Evolutionary conservation across 441 rosid genomes (phyloP).

Genomic region (Gossypium armourianum): DNA sequence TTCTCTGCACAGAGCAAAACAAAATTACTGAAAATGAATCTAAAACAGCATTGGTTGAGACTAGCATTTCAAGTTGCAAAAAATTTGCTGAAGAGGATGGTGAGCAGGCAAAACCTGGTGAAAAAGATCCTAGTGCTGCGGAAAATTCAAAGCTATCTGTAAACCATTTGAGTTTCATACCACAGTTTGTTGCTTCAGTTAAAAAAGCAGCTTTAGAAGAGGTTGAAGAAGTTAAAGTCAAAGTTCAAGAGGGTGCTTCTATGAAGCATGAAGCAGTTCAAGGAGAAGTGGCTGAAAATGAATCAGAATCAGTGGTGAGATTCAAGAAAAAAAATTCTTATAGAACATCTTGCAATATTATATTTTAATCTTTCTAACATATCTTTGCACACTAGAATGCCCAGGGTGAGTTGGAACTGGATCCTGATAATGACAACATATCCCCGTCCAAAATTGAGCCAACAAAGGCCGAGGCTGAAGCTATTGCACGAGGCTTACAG

Average conservation of each 20-base stretch:
- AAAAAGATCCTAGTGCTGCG: slow-evolving; percentile 28
- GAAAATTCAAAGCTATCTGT: slow-evolving; percentile 38
- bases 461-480: slow-evolving; percentile 91
- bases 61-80: slow-evolving; percentile 26
- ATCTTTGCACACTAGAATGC: slow-evolving; percentile 38
- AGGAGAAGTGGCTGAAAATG: slow-evolving; percentile 28
- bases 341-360: slow-evolving; percentile 13
- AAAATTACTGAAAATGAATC: slow-evolving; percentile 17
- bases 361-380: slow-evolving; percentile 19
- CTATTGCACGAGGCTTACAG: slow-evolving; percentile 81
- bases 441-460: slow-evolving; percentile 65
- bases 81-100: slow-evolving; percentile 23
- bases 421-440: slow-evolving; percentile 51
- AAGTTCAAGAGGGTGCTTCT: slow-evolving; percentile 35
- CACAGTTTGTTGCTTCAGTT: slow-evolving; percentile 57
- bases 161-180: slow-evolving; percentile 40
- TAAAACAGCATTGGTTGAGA: slow-evolving; percentile 14
- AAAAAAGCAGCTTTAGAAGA: slow-evolving; percentile 71
- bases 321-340: slow-evolving; percentile 15
- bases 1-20: slow-evolving; percentile 15
- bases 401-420: slow-evolving; percentile 50
- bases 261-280: slow-evolving; percentile 21
- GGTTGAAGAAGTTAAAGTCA: slow-evolving; percentile 54
- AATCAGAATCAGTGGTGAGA: slow-evolving; percentile 59
- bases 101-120: slow-evolving; percentile 22